phyloP scores from a whole-genome alignment of 1,139 yeast genomes.

The Candida albicans region DNA sequence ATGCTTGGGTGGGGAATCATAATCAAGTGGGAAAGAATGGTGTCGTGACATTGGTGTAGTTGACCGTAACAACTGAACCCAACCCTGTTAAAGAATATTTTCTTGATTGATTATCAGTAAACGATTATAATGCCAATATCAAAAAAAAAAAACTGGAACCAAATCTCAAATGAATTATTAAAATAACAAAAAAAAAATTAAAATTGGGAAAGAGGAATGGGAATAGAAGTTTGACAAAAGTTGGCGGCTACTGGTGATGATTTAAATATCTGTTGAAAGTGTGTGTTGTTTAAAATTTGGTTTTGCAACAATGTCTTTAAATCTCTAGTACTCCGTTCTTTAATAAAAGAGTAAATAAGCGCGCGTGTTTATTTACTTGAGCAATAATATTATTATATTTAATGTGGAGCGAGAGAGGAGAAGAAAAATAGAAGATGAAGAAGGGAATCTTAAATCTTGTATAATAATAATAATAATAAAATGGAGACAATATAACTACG shows the following conservation, averaged over 20 bases:
- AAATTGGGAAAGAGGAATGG: not conserved
- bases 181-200: not conserved
- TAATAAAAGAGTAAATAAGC: no score
- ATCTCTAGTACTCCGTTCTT: no score
- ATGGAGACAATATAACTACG: no score
- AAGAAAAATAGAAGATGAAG: not conserved
- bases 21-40: conserved; percentile 15
- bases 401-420: not conserved
- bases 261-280: conserved; percentile 1
- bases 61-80: not conserved
- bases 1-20: conserved; percentile 20
- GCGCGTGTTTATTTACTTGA: no score
- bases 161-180: not conserved
- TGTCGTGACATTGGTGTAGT: conserved; percentile 7
- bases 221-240: not conserved
- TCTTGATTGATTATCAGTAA: not conserved
- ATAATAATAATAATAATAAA: not conserved
- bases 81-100: no score
- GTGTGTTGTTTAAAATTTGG: not conserved
- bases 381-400: no score
- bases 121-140: not conserved
- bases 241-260: conserved; percentile 5
- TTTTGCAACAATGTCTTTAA: no score
- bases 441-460: conserved; percentile 1
- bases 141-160: not conserved